Percentiles rank a stretch among this genome's conserved stretches.
Conservation (phyloP, 139 green algal genomes). For the Trebouxia sp. region DNA sequence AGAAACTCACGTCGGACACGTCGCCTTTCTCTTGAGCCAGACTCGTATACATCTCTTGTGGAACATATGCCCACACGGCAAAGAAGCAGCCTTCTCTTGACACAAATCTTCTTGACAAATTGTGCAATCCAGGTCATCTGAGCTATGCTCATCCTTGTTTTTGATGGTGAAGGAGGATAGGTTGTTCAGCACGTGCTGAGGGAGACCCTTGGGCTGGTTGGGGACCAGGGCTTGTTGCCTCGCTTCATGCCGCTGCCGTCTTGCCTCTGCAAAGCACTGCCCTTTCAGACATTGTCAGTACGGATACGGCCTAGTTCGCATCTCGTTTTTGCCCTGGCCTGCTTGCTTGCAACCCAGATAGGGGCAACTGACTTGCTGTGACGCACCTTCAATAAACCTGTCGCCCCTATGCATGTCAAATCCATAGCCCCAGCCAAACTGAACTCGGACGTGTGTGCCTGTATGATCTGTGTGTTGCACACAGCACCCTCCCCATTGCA, state of each 20-base stretch:
- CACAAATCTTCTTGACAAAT: constrained; percentile 9
- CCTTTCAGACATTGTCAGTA: not conserved
- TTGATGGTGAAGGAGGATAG: constrained; percentile 1
- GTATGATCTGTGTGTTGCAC: constrained; percentile 17
- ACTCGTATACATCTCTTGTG: constrained; percentile 10
- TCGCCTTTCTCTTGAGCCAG: constrained; percentile 3
- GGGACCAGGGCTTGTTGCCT: constrained; percentile 9
- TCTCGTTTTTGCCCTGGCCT: not conserved
- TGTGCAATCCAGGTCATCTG: constrained; percentile 8
- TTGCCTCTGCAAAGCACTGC: constrained; percentile 6
- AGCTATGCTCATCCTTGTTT: constrained; percentile 5
- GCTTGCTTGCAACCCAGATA: not conserved
- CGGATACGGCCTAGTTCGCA: not conserved
- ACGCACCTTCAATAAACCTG: not conserved
- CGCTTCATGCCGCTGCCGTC: not conserved
- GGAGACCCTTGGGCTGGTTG: constrained; percentile 1
- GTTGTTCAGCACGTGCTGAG: not conserved
- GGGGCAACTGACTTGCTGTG: too few species aligned
- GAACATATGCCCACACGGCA: constrained; percentile 24
- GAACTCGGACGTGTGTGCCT: not conserved
- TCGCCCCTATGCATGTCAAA: constrained; percentile 19
- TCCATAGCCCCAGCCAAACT: constrained; percentile 4
- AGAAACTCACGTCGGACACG: constrained; percentile 21
- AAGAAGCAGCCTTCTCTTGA: not conserved
- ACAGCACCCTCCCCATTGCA: constrained; percentile 8